Evolutionary conservation across 257 asterid species (phyloP).

Genomic region (Penstemon eatonii): DNA sequence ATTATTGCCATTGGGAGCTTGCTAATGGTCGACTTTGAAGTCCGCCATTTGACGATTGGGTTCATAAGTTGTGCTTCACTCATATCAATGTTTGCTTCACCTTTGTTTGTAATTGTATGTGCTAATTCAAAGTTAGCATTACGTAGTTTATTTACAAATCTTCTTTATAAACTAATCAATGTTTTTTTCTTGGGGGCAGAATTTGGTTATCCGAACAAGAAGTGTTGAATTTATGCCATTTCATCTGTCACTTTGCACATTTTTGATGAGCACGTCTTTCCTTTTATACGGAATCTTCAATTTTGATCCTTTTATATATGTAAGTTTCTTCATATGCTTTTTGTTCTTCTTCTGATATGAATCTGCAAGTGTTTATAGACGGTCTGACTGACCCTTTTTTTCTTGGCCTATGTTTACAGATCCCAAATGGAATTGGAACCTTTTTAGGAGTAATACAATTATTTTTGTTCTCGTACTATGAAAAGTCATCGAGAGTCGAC

Average conservation of each 20-base stretch:
- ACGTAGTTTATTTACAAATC: not conserved
- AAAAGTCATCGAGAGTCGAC: conserved; percentile 39
- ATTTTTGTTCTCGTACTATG: conserved; percentile 48
- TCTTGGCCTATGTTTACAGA: conserved; percentile 33
- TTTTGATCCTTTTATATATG: conserved; percentile 59
- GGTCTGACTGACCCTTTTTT: not conserved
- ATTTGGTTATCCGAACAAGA: conserved; percentile 57
- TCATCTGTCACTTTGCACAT: conserved; percentile 57
- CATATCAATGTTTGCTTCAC: conserved; percentile 71
- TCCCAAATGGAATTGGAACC: conserved; percentile 70
- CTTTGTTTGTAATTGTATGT: conserved; percentile 57
- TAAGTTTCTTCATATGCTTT: conserved; percentile 26
- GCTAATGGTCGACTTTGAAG: conserved; percentile 40
- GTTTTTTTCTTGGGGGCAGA: conserved; percentile 36
- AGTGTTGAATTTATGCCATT: conserved; percentile 72
- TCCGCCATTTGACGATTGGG: conserved; percentile 47
- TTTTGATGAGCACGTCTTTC: conserved; percentile 64
- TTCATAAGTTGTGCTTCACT: conserved; percentile 56
- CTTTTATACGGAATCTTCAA: conserved; percentile 57
- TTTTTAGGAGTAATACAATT: conserved; percentile 46
- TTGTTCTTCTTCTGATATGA: not conserved
- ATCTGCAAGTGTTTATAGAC: conserved; percentile 3
- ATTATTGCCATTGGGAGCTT: conserved; percentile 45
- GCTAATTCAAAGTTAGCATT: not conserved
- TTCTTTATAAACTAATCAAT: not conserved